Base-by-base conservation (phyloP, 805 yeast species). In the Barnettozyma pratensis region DNA sequence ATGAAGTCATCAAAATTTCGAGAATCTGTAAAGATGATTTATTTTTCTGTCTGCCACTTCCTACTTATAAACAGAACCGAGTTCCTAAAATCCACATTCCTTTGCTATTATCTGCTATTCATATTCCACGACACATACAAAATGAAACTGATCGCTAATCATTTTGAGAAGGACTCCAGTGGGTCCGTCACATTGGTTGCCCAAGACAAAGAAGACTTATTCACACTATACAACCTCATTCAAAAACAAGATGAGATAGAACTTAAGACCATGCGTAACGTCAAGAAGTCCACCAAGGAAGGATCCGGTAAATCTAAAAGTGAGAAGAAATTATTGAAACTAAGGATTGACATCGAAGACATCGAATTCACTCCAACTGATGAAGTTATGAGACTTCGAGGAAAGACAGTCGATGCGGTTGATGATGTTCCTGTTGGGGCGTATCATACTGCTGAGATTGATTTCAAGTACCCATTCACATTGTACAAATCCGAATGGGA, bases 161-260 rank as follows among this genome's bases (percentile, higher is more conserved):
- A 65, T 14, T 64, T 80, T 36, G 80, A 76, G 46, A 80, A 77
- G 54, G 88, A 83, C 54, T 70, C 75, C 44, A 75, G 84, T 49
- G 95, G 92, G 6, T 67, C 75, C 3, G 73, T 88, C 25, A 74
- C 86, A 0, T 64, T 92, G 25, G 69, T 81, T 4, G 91, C 97
- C 0, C 86, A 91, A 59, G 98, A 94, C 58, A 80, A 85, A 42
- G 97, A 92, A 58, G 99, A 92, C 64, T 72, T 94, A 52, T 94
- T 97, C 89, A 82, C 86, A 28, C 62, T 88, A 4, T 89, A 89
- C 70, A 94, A 92, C 60, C 70, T 94, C 28, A 73, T 94, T 3
- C 83, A 81, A 44, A 77, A 79, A 47, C 86, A 84, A 25, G 98
- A 94, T 67, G 83, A 79, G 54, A 73, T 92, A 5, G 79, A 80